Evolutionary conservation across 129 eudicot genomes (phyloP), one percentile per base, ranked within the genome.

Genomic region (Lactuca sativa): DNA sequence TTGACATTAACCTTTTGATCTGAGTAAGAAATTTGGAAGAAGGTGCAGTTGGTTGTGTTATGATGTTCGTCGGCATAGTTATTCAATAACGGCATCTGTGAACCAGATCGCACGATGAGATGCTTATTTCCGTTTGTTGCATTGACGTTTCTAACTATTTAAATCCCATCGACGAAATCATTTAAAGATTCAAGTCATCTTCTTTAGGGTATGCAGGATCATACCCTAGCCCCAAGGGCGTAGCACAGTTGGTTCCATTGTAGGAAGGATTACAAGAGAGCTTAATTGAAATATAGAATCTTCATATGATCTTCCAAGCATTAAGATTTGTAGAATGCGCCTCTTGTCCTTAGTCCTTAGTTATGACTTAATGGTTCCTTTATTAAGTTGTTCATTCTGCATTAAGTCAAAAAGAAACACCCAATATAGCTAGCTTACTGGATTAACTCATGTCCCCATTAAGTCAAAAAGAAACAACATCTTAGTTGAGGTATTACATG

Each of bases 1-100:
- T 34, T 56, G 11, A 57, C 25, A 12, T 74, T 73, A 12, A 52
- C 32, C 43, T 62, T 56, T 64, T 74, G 73, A 74, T 74, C 66
- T 43, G 78, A 12, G 52, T 65, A 13, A 58, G 36, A 32, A 16
- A 65, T 56, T 25, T 56, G 72, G 34, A 57, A 43, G 62, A 38
- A 9, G 63, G 44, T 70, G 74, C 7, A 6, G 70, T 12, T 65
- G 58, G 57, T 38, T 40, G 41, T 66, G 71, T 11, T 66, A 58
- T 70, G 34, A 30, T 53, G 71, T 64, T 62, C 33, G 52, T 63
- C 56, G 40, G 64, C 16, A 3, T 38, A 32, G 62, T 48, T 32
- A 55, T n/a, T 7, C 33, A 32, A 54, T 40, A 10, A 74, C 32
- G 31, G 59, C 5, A 14, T 30, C 58, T 74, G 14, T 43, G 59